Conservation (phyloP, 345 rosid species). For the Corchorus capsularis region DNA sequence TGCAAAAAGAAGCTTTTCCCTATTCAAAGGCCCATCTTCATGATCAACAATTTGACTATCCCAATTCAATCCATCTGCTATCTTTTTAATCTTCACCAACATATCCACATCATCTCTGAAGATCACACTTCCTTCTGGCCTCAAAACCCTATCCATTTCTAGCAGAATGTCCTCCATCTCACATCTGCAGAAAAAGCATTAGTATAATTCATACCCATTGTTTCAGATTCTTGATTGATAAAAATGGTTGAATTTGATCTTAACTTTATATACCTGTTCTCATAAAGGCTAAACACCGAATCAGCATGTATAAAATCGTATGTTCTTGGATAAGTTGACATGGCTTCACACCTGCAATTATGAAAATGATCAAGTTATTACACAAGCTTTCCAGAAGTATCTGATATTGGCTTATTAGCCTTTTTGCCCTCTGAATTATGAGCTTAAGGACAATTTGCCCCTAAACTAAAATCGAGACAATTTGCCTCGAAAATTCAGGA, state of each 20-base stretch:
- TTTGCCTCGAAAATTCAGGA: no score
- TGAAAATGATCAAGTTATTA: neutral
- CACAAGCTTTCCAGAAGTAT: neutral
- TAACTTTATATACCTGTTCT: no score
- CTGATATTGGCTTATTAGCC: neutral
- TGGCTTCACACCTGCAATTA: conserved; percentile 67
- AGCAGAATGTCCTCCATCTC: conserved; percentile 52
- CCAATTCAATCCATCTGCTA: conserved; percentile 52
- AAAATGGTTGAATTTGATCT: no score
- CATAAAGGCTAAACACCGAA: conserved; percentile 57
- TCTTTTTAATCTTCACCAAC: conserved; percentile 53
- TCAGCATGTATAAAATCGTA: conserved; percentile 68
- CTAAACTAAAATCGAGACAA: no score
- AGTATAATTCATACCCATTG: neutral
- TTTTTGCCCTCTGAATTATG: no score
- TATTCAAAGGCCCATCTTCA: conserved; percentile 60
- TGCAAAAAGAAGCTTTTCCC: conserved; percentile 65
- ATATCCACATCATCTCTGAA: conserved; percentile 61
- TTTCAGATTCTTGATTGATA: neutral
- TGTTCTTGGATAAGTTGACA: conserved; percentile 76
- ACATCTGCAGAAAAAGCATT: conserved; percentile 36
- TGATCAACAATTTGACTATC: conserved; percentile 56
- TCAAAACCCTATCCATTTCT: conserved; percentile 68
- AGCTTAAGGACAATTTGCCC: no score
- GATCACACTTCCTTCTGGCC: conserved; percentile 67